Conservation (phyloP, 75 land plant species). For the Pinus tabuliformis region DNA sequence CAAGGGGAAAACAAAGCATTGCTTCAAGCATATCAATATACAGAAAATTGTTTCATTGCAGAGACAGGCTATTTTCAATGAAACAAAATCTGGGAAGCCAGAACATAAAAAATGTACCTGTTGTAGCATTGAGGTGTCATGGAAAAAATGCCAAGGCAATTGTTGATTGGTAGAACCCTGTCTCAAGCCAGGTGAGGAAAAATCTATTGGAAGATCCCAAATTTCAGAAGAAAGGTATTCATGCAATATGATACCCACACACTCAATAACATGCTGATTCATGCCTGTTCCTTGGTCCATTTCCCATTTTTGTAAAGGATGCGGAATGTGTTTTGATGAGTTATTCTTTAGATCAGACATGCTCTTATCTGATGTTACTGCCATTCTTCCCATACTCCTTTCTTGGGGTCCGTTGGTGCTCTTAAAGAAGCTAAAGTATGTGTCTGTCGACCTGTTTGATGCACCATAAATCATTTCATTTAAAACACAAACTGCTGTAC, state of each 20-base stretch:
- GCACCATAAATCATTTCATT: slow-evolving; percentile 87
- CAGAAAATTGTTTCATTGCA: not conserved
- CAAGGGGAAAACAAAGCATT: not conserved
- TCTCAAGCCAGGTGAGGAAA: slow-evolving; percentile 11
- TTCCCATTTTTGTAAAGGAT: slow-evolving; percentile 26
- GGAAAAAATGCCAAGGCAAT: slow-evolving; percentile 40
- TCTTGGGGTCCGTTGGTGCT: slow-evolving; percentile 1
- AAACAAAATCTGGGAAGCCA: not conserved
- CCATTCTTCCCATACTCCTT: not conserved
- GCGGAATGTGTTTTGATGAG: not conserved
- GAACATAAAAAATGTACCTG: slow-evolving; percentile 48
- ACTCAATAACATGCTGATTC: slow-evolving; percentile 42
- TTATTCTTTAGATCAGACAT: not conserved
- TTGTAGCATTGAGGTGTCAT: slow-evolving; percentile 74
- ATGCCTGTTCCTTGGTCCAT: slow-evolving; percentile 12
- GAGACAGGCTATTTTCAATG: not conserved
- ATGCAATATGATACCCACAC: slow-evolving; percentile 71
- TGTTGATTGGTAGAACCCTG: slow-evolving; percentile 18
- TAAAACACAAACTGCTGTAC: slow-evolving; percentile 70
- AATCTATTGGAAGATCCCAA: slow-evolving; percentile 78
- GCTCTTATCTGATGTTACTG: not conserved
- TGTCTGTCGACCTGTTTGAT: slow-evolving; percentile 42
- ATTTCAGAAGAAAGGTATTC: slow-evolving; percentile 76
- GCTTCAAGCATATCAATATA: not conserved
- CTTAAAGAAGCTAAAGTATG: slow-evolving; percentile 24